Evolutionary conservation across 352 stramenopile genomes (phyloP).

Genomic region (Pythium brachiatum): DNA sequence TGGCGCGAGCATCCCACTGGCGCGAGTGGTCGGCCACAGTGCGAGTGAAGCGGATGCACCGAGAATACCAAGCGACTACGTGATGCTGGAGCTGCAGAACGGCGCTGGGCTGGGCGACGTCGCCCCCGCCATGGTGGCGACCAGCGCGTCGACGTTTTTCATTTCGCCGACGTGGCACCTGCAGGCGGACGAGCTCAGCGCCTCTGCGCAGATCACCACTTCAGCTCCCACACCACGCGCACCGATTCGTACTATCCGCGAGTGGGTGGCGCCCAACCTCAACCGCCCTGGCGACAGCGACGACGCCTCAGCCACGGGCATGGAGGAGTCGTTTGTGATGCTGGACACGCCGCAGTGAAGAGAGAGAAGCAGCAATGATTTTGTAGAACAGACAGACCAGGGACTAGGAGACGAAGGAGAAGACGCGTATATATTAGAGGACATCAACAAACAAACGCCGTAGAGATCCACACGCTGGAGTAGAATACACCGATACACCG

Average conservation of each 20-base stretch:
- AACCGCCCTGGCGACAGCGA: conserved; percentile 8
- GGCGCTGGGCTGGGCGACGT: conserved; percentile 48
- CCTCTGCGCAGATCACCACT: conserved; percentile 46
- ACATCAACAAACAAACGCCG: not conserved
- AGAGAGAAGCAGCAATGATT: conserved; percentile 20
- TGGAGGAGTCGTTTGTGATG: conserved; percentile 78
- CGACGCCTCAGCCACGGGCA: conserved; percentile 16
- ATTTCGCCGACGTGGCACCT: conserved; percentile 79
- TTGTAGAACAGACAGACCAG: conserved; percentile 15
- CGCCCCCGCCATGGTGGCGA: conserved; percentile 18
- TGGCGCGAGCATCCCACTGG: conserved; percentile 46
- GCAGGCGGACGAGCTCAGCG: conserved; percentile 75
- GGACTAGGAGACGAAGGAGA: not conserved
- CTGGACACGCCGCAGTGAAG: conserved; percentile 34
- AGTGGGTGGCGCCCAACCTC: conserved; percentile 14
- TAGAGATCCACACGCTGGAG: not conserved
- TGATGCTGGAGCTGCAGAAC: conserved; percentile 79
- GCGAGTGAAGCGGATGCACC: conserved; percentile 15
- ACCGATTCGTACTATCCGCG: conserved; percentile 9
- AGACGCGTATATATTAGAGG: not conserved
- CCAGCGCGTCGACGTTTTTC: conserved; percentile 66
- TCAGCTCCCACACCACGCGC: not conserved
- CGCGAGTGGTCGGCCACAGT: conserved; percentile 43
- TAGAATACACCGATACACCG: not conserved
- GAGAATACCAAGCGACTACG: conserved; percentile 67